Conservation (phyloP, 192 early-diverging fungal genomes). For the Rhizoclosmatium sp. region DNA sequence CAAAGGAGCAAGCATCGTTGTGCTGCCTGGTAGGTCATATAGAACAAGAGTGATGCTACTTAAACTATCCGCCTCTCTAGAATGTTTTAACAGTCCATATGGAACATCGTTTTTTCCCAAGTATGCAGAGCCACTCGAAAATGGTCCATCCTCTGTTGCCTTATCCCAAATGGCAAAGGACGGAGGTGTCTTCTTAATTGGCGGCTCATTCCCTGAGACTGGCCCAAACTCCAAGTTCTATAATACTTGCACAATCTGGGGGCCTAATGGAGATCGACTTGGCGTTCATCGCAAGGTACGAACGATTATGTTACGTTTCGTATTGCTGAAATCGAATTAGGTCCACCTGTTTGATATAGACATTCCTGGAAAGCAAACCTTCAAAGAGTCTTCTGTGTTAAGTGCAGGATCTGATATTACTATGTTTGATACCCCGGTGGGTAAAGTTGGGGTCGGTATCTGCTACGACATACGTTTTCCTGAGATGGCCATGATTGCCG, state of each 20-base stretch:
- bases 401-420: conserved; percentile 79
- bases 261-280: conserved; percentile 43
- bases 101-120: conserved; percentile 90
- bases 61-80: conserved; percentile 54
- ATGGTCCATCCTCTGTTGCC: conserved; percentile 74
- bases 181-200: conserved; percentile 80
- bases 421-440: conserved; percentile 80
- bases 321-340: conserved; percentile 39
- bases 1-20: conserved; percentile 87
- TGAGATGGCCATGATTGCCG: conserved; percentile 94
- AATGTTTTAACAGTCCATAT: conserved; percentile 99
- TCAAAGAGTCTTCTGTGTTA: conserved; percentile 88
- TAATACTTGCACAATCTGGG: conserved; percentile 59
- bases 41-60: background rate
- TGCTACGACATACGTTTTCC: conserved; percentile 99
- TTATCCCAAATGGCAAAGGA: conserved; percentile 89
- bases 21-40: conserved; percentile 75
- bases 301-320: background rate
- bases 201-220: conserved; percentile 89
- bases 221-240: conserved; percentile 40
- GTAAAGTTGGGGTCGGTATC: conserved; percentile 90
- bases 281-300: conserved; percentile 50
- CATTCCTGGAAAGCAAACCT: conserved; percentile 90
- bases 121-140: conserved; percentile 85
- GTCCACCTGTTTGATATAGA: conserved; percentile 97